Conservation (phyloP, 2,329 filamentous ascomycete genomes). For the Fusarium subtropicale region DNA sequence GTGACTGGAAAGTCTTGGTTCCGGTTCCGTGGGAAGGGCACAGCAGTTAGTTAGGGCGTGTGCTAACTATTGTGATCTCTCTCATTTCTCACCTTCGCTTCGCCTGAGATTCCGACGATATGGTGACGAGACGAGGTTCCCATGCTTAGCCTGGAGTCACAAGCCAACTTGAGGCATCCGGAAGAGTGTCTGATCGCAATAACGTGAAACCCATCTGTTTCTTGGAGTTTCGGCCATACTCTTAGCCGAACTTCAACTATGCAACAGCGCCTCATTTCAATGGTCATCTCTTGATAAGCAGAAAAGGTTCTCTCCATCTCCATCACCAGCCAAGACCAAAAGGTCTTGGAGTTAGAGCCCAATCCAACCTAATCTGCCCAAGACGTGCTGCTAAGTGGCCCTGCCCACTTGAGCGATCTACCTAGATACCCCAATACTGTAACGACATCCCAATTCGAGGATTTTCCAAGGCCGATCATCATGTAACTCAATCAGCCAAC, state of each 20-base stretch:
- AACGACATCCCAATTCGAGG: slow-evolving; percentile 36
- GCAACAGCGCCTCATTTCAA: not conserved
- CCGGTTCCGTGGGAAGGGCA: slow-evolving; percentile 14
- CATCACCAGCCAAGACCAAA: slow-evolving; percentile 25
- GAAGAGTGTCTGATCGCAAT: slow-evolving; percentile 3
- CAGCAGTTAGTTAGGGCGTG: slow-evolving; percentile 1
- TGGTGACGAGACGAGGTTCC: slow-evolving; percentile 40
- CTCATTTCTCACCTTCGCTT: slow-evolving; percentile 23
- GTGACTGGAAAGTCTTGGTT: slow-evolving; percentile 6
- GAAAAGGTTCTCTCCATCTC: slow-evolving; percentile 1
- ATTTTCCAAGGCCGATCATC: slow-evolving; percentile 39
- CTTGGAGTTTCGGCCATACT: slow-evolving; percentile 5
- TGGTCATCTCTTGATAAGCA: not conserved
- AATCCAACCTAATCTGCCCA: slow-evolving; percentile 14
- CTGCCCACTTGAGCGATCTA: slow-evolving; percentile 18
- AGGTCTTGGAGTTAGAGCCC: slow-evolving; percentile 18
- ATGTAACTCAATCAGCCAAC: slow-evolving; percentile 32
- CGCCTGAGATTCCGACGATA: slow-evolving; percentile 34
- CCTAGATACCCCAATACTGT: not conserved
- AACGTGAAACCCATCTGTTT: slow-evolving; percentile 19
- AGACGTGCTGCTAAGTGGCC: slow-evolving; percentile 10
- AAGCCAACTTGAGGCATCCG: slow-evolving; percentile 5
- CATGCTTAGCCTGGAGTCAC: slow-evolving; percentile 14
- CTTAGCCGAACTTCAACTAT: slow-evolving; percentile 21
- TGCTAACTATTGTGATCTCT: not conserved